phyloP scores from a whole-genome alignment of 78 protist genomes.

The Bodo saltans region DNA sequence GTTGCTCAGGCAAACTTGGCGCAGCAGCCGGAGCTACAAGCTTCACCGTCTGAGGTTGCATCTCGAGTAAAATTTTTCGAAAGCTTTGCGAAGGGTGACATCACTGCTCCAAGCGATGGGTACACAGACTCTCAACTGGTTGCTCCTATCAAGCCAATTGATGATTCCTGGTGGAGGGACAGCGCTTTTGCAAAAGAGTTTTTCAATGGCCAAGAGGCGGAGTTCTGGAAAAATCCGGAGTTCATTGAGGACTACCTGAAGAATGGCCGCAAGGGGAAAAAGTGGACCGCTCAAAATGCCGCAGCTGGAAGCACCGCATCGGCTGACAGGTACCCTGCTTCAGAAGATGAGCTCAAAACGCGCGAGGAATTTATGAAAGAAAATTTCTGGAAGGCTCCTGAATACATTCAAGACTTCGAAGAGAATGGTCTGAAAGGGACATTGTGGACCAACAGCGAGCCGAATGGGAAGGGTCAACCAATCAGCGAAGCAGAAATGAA shows the following conservation, averaged over 20 bases:
- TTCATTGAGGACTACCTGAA: slow-evolving; percentile 17
- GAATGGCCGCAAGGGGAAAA: slow-evolving; percentile 10
- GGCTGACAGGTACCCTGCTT: slow-evolving; percentile 13
- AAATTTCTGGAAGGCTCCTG: slow-evolving; percentile 30
- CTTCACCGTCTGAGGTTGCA: neutral
- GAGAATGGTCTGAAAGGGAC: neutral
- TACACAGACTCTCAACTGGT: neutral
- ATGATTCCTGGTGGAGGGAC: neutral
- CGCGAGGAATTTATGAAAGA: slow-evolving; percentile 2
- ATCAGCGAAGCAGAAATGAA: neutral
- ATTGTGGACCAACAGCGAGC: neutral
- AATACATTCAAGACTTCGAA: neutral
- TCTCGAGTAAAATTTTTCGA: no score
- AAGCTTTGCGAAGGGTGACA: no score
- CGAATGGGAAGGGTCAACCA: neutral
- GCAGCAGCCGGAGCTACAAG: neutral
- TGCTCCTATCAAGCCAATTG: neutral
- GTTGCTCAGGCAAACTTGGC: neutral
- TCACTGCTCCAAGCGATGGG: no score
- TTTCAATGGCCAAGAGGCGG: neutral
- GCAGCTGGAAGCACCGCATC: neutral
- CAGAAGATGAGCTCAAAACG: neutral
- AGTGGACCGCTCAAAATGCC: slow-evolving; percentile 7
- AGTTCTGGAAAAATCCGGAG: slow-evolving; percentile 22
- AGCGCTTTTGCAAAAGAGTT: neutral